phyloP scores from a whole-genome alignment of 2,329 filamentous ascomycete genomes.

The Monilinia polystroma region DNA sequence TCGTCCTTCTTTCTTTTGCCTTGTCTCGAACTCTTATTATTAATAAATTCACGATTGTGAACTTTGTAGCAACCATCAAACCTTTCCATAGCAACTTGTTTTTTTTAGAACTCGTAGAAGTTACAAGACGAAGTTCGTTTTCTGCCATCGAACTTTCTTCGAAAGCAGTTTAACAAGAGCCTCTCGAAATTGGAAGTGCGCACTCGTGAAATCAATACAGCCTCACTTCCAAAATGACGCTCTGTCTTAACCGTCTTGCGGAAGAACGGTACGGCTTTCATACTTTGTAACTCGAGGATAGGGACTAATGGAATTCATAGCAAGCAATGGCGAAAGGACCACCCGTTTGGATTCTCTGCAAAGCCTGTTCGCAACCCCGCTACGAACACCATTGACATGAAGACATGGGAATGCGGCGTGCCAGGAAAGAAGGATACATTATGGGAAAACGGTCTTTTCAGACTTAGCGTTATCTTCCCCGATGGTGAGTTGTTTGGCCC shows the following conservation, averaged over 20 bases:
- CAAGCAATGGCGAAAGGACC: slow-evolving; percentile 97
- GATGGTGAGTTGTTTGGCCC: slow-evolving; percentile 63
- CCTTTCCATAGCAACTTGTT: slow-evolving; percentile 17
- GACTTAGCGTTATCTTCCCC: slow-evolving; percentile 87
- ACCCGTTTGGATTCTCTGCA: slow-evolving; percentile 96
- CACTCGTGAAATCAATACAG: slow-evolving; percentile 9
- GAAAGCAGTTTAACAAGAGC: background rate
- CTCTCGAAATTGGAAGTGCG: background rate
- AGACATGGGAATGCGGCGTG: slow-evolving; percentile 94
- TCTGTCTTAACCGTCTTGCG: slow-evolving; percentile 83
- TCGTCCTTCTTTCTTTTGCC: slow-evolving; percentile 20
- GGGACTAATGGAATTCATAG: slow-evolving; percentile 15
- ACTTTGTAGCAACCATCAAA: slow-evolving; percentile 17
- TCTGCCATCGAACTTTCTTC: background rate
- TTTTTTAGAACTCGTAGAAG: background rate
- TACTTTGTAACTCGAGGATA: background rate
- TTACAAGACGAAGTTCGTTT: background rate
- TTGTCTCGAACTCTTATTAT: slow-evolving; percentile 7
- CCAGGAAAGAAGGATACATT: slow-evolving; percentile 96
- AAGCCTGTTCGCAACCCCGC: slow-evolving; percentile 72
- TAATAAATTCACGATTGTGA: slow-evolving; percentile 19
- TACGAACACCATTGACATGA: slow-evolving; percentile 82
- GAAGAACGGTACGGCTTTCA: slow-evolving; percentile 57
- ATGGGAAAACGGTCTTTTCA: slow-evolving; percentile 97
- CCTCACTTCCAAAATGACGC: slow-evolving; percentile 60